These are phyloP conservation scores for Babesia ovata DNA, from an alignment of 169 alveolate genomes.

Conservation along the genomic window DNA sequence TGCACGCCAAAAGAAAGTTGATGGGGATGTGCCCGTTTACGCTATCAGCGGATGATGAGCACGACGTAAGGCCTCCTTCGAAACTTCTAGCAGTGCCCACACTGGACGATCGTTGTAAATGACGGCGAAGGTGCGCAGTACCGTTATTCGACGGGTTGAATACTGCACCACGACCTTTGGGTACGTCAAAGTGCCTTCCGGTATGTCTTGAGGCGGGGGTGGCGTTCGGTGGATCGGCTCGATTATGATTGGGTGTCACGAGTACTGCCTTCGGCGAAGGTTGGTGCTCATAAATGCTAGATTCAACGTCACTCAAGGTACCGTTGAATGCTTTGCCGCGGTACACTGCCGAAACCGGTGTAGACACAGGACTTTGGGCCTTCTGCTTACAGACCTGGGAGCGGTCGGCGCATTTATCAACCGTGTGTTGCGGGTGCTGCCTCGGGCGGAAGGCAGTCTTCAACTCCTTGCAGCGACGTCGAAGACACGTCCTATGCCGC, in stretches of 20 bases:
- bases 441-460: background rate
- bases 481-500: conserved; percentile 6
- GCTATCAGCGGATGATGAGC: background rate
- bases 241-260: background rate
- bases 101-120: too few relatives aligned
- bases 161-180: too few relatives aligned
- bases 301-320: background rate
- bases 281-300: background rate
- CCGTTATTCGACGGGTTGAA: too few relatives aligned
- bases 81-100: too few relatives aligned
- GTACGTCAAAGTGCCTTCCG: too few relatives aligned
- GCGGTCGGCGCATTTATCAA: background rate
- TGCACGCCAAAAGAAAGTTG: conserved; percentile 1
- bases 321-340: background rate
- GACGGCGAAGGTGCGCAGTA: too few relatives aligned
- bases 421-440: background rate
- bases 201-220: too few relatives aligned
- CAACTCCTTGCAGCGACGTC: conserved; percentile 24
- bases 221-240: too few relatives aligned
- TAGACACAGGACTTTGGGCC: too few relatives aligned
- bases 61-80: background rate
- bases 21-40: background rate
- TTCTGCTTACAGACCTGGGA: too few relatives aligned
- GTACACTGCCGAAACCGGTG: too few relatives aligned
- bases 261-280: background rate